phyloP scores from a whole-genome alignment of 2,329 filamentous ascomycete species.

The Aspergillus aculeatinus region DNA sequence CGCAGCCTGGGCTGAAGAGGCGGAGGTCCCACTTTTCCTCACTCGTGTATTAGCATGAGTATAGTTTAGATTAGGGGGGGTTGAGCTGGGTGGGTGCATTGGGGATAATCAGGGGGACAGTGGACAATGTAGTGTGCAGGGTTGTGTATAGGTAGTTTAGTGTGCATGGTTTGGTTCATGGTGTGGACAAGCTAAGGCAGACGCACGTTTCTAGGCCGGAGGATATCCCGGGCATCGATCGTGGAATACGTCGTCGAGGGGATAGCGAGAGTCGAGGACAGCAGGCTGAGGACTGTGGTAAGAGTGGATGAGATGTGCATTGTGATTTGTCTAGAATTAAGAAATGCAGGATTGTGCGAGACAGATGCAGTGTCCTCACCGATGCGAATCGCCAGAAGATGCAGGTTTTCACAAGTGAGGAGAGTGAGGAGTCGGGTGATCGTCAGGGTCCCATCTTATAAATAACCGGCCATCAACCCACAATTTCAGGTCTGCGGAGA shows the following conservation, averaged over 20 bases:
- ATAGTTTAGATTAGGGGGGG: too few species aligned
- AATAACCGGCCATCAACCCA: neutral
- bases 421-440: neutral
- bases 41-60: too few species aligned
- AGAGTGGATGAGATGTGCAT: neutral
- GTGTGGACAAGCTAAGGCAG: neutral
- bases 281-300: neutral
- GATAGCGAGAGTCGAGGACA: neutral
- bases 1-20: constrained; percentile 33
- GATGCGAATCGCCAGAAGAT: too few species aligned
- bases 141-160: too few species aligned
- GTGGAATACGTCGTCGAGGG: neutral
- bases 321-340: neutral
- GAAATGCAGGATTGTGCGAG: too few species aligned
- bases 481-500: neutral
- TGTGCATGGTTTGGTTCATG: too few species aligned
- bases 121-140: too few species aligned
- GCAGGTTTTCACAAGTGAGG: neutral
- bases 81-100: too few species aligned
- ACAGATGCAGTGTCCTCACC: too few species aligned
- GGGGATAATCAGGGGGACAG: too few species aligned
- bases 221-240: constrained; percentile 4
- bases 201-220: constrained; percentile 23
- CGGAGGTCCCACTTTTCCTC: constrained; percentile 21
- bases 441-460: neutral